Conservation (phyloP, 139 green algal species). For the Chlamydomonas eustigma region DNA sequence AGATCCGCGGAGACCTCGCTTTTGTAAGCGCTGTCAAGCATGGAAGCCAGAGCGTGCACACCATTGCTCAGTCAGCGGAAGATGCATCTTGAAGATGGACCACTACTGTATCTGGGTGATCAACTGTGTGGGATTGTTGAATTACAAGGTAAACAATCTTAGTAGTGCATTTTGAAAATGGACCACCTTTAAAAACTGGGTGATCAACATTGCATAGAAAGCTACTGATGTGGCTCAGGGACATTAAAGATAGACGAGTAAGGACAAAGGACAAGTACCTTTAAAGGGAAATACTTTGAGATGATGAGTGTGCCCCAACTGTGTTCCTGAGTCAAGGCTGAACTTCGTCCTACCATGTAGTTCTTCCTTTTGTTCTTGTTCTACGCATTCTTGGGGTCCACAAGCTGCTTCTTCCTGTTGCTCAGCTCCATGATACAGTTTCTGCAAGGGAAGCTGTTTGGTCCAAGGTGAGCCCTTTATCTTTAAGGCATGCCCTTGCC, state of each 20-base stretch:
- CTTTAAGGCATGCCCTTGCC: too few species aligned
- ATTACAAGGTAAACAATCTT: conserved; percentile 94
- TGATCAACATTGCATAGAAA: too few species aligned
- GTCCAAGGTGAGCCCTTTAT: conserved; percentile 18
- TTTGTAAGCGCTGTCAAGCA: conserved; percentile 55
- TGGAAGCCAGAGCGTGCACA: conserved; percentile 91
- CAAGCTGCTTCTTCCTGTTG: conserved; percentile 34
- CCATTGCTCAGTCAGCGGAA: conserved; percentile 78
- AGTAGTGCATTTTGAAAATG: too few species aligned
- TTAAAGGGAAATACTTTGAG: too few species aligned
- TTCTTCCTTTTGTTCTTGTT: conserved; percentile 89
- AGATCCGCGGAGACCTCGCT: conserved; percentile 36
- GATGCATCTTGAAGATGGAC: conserved; percentile 90
- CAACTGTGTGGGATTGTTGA: conserved; percentile 89
- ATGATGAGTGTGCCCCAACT: too few species aligned
- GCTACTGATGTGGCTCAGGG: too few species aligned
- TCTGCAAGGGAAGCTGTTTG: conserved; percentile 37
- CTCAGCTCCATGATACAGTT: conserved; percentile 51
- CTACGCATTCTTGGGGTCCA: conserved; percentile 57
- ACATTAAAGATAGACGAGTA: too few species aligned
- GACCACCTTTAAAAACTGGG: too few species aligned
- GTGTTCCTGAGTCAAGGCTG: background rate
- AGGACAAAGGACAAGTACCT: background rate
- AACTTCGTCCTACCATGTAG: conserved; percentile 18
- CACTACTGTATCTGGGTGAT: conserved; percentile 73